Conservation (phyloP, 768 basidiomycete genomes). For the Nevesoporus exiguus region DNA sequence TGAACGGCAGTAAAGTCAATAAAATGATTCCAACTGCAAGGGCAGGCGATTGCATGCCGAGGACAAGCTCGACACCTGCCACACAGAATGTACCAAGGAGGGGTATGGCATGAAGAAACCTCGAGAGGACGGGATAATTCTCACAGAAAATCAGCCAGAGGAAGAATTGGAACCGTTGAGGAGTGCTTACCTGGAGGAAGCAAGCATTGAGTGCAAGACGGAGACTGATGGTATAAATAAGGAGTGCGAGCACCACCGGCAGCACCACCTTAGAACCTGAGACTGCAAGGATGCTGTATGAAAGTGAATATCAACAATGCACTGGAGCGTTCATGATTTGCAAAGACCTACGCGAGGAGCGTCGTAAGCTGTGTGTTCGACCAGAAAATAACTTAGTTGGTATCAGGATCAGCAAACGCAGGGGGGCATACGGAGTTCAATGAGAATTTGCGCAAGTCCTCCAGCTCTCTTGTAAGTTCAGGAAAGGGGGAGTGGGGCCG, state of each 20-base stretch:
- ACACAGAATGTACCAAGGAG: slow-evolving; percentile 11
- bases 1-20: slow-evolving; percentile 8
- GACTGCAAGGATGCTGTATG: too few relatives aligned
- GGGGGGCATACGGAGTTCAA: slow-evolving; percentile 9
- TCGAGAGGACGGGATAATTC: slow-evolving; percentile 5
- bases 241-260: too few relatives aligned
- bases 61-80: slow-evolving; percentile 8
- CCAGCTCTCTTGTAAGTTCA: slow-evolving; percentile 3
- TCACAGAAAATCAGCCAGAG: background rate
- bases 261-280: too few relatives aligned
- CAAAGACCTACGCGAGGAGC: background rate
- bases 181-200: too few relatives aligned
- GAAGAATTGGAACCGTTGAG: too few relatives aligned
- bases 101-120: slow-evolving; percentile 19
- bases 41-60: slow-evolving; percentile 5
- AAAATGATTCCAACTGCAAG: slow-evolving; percentile 9
- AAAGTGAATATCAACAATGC: too few relatives aligned
- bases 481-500: background rate
- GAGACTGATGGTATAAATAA: too few relatives aligned
- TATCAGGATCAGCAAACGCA: background rate
- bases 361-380: too few relatives aligned
- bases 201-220: too few relatives aligned
- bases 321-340: too few relatives aligned
- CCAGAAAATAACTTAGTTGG: too few relatives aligned
- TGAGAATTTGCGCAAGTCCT: slow-evolving; percentile 9